Evolutionary conservation across 768 basidiomycete genomes (phyloP), one percentile per base, ranked within the genome.

Genomic region (Kwoniella sp.): DNA sequence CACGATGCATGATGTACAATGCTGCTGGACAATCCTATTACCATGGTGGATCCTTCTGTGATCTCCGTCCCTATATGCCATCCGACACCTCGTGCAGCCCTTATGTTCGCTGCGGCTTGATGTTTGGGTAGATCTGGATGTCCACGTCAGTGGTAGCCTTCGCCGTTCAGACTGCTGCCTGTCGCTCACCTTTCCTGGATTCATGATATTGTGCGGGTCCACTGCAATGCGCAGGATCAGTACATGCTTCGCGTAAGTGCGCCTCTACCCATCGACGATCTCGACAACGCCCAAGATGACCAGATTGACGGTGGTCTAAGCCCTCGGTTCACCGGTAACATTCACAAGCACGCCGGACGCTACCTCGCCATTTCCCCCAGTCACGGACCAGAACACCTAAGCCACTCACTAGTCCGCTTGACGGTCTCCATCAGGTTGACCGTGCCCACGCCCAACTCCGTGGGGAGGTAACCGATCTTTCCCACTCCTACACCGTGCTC

Each of bases 401-500:
- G 15, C 22, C 25, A 67, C 68, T 68, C 56, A 66, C 70, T 37
- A 8, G 84, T 80, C 33, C 75, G 75, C 74, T 93, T 96, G 63
- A 95, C 79, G n/a, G 79, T 81, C 76, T 82, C 83, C 89, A 95
- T 90, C 9, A 93, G 76, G 40, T 82, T 81, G 10, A 95, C 84
- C 0, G 90, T 92, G 3, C 83, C 84, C 39, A 77, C 77, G 0
- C 92, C 92, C 0, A 96, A 80, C 70, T 96, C 92, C n/a, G 84
- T 79, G 15, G 76, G 70, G 2, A 96, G 80, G 71, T 88, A 93
- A 64, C 86, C 82, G 62, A 83, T 85, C 77, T 91, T 91, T 9
- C 89, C 89, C 6, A 90, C 73, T 1, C 89, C 89, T 12, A 91
- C 85, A 0, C 89, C 89, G 70, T 91, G 89, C 70, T 91, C 88